Base-by-base conservation (phyloP, 345 rosid genomes). In the Carallia brachiata region DNA sequence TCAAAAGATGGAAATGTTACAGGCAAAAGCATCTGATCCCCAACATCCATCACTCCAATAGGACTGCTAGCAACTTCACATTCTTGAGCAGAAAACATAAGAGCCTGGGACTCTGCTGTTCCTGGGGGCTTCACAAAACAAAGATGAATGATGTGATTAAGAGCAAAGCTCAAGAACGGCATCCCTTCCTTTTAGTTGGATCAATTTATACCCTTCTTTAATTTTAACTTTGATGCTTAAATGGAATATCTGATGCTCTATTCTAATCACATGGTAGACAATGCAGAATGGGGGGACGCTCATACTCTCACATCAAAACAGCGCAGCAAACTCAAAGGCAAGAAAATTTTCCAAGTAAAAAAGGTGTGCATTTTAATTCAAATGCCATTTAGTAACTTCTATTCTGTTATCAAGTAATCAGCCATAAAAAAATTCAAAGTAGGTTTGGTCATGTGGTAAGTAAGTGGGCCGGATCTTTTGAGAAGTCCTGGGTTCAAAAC, bases 61-160 rank as follows among this genome's bases (percentile, higher is more conserved):
- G 98, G 97, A 87, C 96, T 92, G 75, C 85, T 78, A 70, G 88
- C 91, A 52, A 89, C 85, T 84, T 87, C 92, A 78, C 86, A 78
- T 75, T 92, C 98, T 65, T 96, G 86, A 69, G 81, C 81, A 72
- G 97, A 87, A 77, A 92, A 84, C 78, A 92, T 78, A 77, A 88
- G 85, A 62, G 96, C 82, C 73, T 92, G 91, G 23, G 94, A 92
- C 84, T 92, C 99, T 65, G 99, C 98, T 80, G 98, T 92, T 82
- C 99, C 99, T 47, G 99, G 99, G 68, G 99, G 99, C 99, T 95
- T 80, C 81, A 85, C 55, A 72, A 74, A 72, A 72, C 68, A 73
- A 80, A 74, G 17, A 55, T 12, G 31, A 62, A 77, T 32, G 32
- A 72, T 77, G 59, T 76, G 79, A 66, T 75, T 23, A 17, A 75